These are phyloP conservation scores for Ustilago crameri DNA, from an alignment of 1,284 basidiomycete species.

Conservation along the genomic window DNA sequence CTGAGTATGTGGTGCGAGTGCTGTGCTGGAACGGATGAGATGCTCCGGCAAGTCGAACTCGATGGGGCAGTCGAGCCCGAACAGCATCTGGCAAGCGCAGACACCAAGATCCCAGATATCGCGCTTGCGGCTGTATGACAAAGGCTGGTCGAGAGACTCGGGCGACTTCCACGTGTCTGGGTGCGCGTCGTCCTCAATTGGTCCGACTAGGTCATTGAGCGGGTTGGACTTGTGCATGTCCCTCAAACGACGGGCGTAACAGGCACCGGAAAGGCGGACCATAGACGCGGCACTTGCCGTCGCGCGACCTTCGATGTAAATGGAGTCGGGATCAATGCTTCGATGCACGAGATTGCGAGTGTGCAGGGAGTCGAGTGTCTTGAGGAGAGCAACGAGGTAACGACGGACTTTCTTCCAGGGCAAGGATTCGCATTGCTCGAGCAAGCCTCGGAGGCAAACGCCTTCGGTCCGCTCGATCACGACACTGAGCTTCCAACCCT, in stretches of 20 bases:
- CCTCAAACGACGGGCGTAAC: constrained; percentile 52
- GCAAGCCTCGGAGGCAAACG: constrained; percentile 38
- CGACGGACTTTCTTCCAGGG: constrained; percentile 56
- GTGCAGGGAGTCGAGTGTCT: constrained; percentile 60
- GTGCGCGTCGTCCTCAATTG: constrained; percentile 17
- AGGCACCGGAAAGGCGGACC: constrained; percentile 42
- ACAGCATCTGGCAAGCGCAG: constrained; percentile 63
- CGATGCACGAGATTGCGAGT: constrained; percentile 59
- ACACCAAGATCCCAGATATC: constrained; percentile 67
- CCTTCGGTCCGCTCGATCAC: constrained; percentile 45
- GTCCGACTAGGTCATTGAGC: constrained; percentile 39
- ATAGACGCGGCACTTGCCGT: constrained; percentile 8
- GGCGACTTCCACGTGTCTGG: constrained; percentile 62
- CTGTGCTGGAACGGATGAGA: constrained; percentile 26
- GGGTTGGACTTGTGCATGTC: constrained; percentile 64
- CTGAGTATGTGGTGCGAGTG: constrained; percentile 38
- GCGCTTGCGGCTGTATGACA: constrained; percentile 58
- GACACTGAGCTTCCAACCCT: constrained; percentile 55
- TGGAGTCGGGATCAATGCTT: constrained; percentile 38
- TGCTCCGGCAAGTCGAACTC: constrained; percentile 52
- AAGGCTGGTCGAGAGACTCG: constrained; percentile 56
- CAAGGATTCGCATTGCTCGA: constrained; percentile 53
- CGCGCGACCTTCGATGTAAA: constrained; percentile 39
- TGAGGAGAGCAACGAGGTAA: constrained; percentile 51
- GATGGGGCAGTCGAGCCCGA: constrained; percentile 49